Percentiles rank a stretch among this genome's conserved stretches.
These are phyloP conservation scores for Agrostemma githago DNA, from an alignment of 148 eudicot species.

Conservation along the genomic window DNA sequence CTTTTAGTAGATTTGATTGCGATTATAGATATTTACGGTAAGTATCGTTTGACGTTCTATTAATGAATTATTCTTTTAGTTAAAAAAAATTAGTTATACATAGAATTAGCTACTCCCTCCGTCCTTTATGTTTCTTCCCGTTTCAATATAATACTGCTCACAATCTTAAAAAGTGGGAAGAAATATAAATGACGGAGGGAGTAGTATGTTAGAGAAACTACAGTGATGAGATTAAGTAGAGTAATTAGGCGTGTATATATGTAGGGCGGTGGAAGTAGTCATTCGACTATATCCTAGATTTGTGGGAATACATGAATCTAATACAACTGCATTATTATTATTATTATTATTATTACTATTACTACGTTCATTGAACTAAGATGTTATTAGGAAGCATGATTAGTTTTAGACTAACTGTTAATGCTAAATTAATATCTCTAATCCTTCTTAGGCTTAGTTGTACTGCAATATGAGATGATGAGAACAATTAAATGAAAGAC, in stretches of 20 bases:
- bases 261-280: constrained; percentile 11
- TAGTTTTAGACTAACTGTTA: background rate
- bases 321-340: constrained; percentile 5
- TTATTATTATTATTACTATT: too few relatives aligned
- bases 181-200: too few relatives aligned
- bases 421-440: background rate
- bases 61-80: too few relatives aligned
- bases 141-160: too few relatives aligned
- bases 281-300: constrained; percentile 9
- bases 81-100: too few relatives aligned
- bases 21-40: too few relatives aligned
- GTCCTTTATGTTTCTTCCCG: too few relatives aligned
- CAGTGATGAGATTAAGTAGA: constrained; percentile 6
- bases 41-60: too few relatives aligned
- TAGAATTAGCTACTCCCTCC: too few relatives aligned
- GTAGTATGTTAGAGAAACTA: background rate
- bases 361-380: constrained; percentile 25
- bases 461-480: background rate
- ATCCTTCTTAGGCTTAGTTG: constrained; percentile 10
- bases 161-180: too few relatives aligned
- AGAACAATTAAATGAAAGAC: background rate
- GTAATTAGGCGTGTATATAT: background rate
- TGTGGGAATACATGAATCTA: background rate
- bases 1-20: too few relatives aligned
- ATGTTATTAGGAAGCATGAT: background rate